Evolutionary conservation across 179 eudicot genomes (phyloP).

Genomic region (Silene coronaria): DNA sequence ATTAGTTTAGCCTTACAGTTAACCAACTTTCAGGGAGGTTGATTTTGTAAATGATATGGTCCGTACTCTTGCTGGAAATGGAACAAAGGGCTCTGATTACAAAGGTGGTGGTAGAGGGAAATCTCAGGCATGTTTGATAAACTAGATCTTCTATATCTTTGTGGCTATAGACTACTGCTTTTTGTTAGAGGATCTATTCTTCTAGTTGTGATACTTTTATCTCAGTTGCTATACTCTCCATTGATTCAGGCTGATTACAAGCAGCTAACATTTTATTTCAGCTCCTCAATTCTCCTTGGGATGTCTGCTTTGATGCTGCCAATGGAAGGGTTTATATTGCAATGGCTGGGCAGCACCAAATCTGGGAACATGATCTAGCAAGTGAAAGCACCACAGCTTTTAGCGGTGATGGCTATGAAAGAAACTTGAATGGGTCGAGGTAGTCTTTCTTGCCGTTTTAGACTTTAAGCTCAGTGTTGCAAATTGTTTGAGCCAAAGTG

Average conservation of each 20-base stretch:
- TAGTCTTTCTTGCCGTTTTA: slow-evolving; percentile 19
- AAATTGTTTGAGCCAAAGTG: slow-evolving; percentile 13
- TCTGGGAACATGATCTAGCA: slow-evolving; percentile 66
- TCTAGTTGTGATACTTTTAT: not conserved
- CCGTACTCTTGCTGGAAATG: slow-evolving; percentile 91
- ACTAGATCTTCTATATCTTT: not conserved
- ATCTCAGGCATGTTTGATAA: slow-evolving; percentile 58
- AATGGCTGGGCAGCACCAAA: slow-evolving; percentile 99
- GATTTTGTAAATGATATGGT: slow-evolving; percentile 87
- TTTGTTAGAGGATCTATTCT: not conserved
- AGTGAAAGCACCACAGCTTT: slow-evolving; percentile 65
- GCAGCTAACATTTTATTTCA: slow-evolving; percentile 31
- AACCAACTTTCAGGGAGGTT: slow-evolving; percentile 55
- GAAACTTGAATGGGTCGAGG: slow-evolving; percentile 93
- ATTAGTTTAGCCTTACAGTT: slow-evolving; percentile 1
- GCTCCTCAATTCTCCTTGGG: slow-evolving; percentile 99
- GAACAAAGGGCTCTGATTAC: slow-evolving; percentile 94
- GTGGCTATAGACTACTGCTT: not conserved
- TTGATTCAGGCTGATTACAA: slow-evolving; percentile 11
- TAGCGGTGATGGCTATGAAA: slow-evolving; percentile 96
- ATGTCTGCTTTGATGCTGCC: slow-evolving; percentile 74
- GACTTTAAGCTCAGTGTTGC: not conserved
- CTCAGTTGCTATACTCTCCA: not conserved
- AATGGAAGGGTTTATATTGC: slow-evolving; percentile 75
- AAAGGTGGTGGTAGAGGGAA: slow-evolving; percentile 75